Base-by-base conservation (phyloP, 2,329 filamentous ascomycete species). In the Fusarium longipes region DNA sequence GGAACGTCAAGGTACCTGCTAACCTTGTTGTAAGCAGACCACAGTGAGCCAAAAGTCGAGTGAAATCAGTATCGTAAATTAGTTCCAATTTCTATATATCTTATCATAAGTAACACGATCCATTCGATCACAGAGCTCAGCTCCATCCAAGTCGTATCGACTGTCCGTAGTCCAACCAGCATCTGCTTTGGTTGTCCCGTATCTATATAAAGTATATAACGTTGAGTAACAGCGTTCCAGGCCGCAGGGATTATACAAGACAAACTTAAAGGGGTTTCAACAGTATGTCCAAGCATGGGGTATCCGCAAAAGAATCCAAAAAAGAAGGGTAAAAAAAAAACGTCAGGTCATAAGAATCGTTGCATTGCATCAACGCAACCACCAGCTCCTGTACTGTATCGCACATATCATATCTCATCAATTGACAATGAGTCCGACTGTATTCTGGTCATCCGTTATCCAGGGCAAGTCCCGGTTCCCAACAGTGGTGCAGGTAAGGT, bases 401-500 rank as follows among this genome's bases (percentile, higher is more conserved):
- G 36, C 32, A 35, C 47, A 55, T 33, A 58, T 39, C 55, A 36
- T 49, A 36, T 38, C 45, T 45, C 39, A 58, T 58, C 39, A 67
- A 35, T 44, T 53, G 52, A 49, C 44, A 33, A 66, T 49, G 32
- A 54, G 65, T 35, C 62, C 65, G 33, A 66, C 51, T 20, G 64
- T 49, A 27, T 53, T 47, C 55, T 66, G 76, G 57, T 77, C 75
- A 43, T 82, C 82, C 42, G 77, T 75, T 32, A 77, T 71, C 84
- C 84, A 86, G 18, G 84, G 84, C 55, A 86, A 70, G 70, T 86
- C 84, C 54, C 82, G 74, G 67, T 83, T 83, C 48, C 77, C 76
- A 7, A 86, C 79, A 15, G 76, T 78, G 35, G 80, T 84, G 73
- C 84, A 86, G 10, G 84, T 86, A 57, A 86, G 76, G 66, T 86